A percentile compares a stretch with the other conserved stretches of the same genome.
Conservation (phyloP, 2,329 filamentous ascomycete species). For the Fusarium sp. region DNA sequence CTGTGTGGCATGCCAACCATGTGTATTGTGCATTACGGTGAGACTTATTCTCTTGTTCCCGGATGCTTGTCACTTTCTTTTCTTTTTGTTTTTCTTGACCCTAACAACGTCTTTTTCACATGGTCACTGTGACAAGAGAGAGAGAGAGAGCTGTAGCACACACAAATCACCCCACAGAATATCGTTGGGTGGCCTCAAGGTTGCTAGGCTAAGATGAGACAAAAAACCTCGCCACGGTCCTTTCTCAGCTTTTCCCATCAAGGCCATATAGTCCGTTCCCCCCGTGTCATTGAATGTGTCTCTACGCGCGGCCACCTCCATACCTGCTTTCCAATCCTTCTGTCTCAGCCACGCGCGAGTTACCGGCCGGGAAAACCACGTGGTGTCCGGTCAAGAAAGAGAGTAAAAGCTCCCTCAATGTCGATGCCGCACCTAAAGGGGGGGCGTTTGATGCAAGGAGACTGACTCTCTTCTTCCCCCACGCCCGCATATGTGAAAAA, state of each 20-base stretch:
- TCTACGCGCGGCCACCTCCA: not conserved
- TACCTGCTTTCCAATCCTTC: slow-evolving; percentile 1
- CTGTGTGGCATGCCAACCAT: slow-evolving; percentile 22
- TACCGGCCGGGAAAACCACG: slow-evolving; percentile 19
- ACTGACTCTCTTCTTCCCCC: too few relatives aligned
- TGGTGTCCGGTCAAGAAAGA: slow-evolving; percentile 5
- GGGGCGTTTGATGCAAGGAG: not conserved
- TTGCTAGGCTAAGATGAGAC: not conserved
- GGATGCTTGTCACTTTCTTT: not conserved
- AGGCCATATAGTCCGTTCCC: not conserved
- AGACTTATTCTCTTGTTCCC: slow-evolving; percentile 3
- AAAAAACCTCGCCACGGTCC: not conserved
- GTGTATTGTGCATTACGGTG: slow-evolving; percentile 23
- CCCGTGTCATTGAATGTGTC: not conserved
- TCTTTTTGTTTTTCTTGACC: not conserved
- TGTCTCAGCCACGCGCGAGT: slow-evolving; percentile 6
- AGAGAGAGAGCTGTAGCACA: not conserved
- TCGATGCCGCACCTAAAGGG: not conserved
- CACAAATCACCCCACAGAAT: not conserved
- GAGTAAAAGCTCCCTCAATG: not conserved
- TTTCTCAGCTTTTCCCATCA: not conserved
- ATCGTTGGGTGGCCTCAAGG: not conserved
- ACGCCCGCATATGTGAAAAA: not conserved
- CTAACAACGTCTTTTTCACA: not conserved
- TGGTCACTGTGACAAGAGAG: not conserved